A percentile compares a stretch with the other conserved stretches of the same genome.
Conservation (phyloP, 2,329 filamentous ascomycete genomes). For the Hypoxylon sp. region DNA sequence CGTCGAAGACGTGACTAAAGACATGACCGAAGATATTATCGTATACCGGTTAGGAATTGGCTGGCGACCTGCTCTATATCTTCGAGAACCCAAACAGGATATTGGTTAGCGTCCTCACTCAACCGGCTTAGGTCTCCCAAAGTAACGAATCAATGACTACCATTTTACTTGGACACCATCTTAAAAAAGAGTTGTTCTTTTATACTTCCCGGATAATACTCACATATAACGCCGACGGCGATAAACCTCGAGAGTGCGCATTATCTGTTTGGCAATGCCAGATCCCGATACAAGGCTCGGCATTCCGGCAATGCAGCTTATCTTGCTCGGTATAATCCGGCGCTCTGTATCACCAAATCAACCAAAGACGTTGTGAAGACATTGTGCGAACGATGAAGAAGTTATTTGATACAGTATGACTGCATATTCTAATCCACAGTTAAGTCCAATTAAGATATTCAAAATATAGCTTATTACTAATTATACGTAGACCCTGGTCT, state of each 20-base stretch:
- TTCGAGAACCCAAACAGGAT: too few relatives aligned
- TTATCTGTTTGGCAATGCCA: constrained; percentile 1
- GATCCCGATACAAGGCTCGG: constrained; percentile 16
- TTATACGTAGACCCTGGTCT: constrained; percentile 6
- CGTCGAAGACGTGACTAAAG: too few relatives aligned
- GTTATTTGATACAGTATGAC: background rate
- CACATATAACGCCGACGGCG: constrained; percentile 10
- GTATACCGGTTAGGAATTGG: background rate
- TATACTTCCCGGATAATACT: background rate
- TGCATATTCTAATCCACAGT: background rate
- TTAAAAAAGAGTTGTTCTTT: too few relatives aligned
- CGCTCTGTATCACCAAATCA: background rate
- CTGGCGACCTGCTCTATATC: background rate
- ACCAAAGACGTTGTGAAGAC: background rate
- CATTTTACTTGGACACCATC: too few relatives aligned
- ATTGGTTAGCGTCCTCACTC: too few relatives aligned
- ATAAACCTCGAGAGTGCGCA: background rate
- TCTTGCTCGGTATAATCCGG: constrained; percentile 21
- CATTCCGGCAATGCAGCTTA: constrained; percentile 9
- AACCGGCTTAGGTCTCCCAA: too few relatives aligned
- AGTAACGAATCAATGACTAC: too few relatives aligned
- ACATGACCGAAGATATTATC: too few relatives aligned
- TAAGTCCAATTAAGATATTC: background rate
- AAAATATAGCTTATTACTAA: constrained; percentile 26
- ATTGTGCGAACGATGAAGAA: constrained; percentile 4